Percentiles rank a stretch among this genome's conserved stretches.
These are phyloP conservation scores for Flaveria sonorensis DNA, from an alignment of 129 eudicot genomes.

Conservation along the genomic window DNA sequence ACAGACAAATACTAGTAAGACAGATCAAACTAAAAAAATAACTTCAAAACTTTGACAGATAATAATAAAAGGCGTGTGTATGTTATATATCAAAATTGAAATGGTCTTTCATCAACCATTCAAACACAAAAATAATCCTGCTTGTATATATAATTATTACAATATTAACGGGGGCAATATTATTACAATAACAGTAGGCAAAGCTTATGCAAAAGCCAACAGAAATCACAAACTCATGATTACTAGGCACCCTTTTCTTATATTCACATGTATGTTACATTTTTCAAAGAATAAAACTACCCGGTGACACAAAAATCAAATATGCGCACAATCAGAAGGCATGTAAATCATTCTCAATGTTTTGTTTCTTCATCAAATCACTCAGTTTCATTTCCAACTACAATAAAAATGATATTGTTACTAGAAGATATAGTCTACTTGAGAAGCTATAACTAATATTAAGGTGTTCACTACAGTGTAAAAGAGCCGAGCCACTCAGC, in stretches of 20 bases:
- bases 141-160: conserved; percentile 12
- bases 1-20: too few relatives aligned
- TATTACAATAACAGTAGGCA: conserved; percentile 28
- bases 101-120: not conserved
- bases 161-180: conserved; percentile 17
- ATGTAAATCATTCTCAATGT: not conserved
- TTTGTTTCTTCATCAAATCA: conserved; percentile 20
- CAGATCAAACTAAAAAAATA: too few relatives aligned
- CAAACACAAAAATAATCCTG: conserved; percentile 1
- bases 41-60: not conserved
- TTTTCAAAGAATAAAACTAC: conserved; percentile 30
- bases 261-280: conserved; percentile 37
- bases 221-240: conserved; percentile 27
- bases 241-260: conserved; percentile 23
- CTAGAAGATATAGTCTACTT: not conserved
- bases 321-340: not conserved
- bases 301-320: not conserved
- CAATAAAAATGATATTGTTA: not conserved
- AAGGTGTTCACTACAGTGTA: not conserved
- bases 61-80: not conserved
- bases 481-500: not conserved
- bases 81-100: not conserved
- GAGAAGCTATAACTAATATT: not conserved
- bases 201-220: conserved; percentile 24
- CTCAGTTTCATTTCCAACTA: conserved; percentile 17